Percentiles rank a stretch among this genome's conserved stretches.
These are phyloP conservation scores for Peronosclerospora sorghi DNA, from an alignment of 352 stramenopile genomes.

Conservation along the genomic window DNA sequence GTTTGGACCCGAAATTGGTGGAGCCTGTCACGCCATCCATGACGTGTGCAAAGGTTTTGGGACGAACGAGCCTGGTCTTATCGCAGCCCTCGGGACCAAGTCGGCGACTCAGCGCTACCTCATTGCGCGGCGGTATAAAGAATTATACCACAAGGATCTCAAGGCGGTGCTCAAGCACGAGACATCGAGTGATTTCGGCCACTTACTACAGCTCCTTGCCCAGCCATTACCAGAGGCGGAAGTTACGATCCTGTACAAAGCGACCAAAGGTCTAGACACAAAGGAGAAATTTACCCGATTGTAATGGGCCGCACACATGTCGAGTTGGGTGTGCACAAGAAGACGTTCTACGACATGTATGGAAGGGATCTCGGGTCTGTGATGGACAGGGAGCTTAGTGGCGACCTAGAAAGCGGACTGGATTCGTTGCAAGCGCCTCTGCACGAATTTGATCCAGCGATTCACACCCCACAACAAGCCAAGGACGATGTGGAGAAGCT, in stretches of 20 bases:
- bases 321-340: constrained; percentile 78
- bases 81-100: constrained; percentile 48
- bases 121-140: constrained; percentile 60
- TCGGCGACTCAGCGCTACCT: constrained; percentile 47
- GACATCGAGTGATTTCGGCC: constrained; percentile 50
- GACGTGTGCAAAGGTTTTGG: constrained; percentile 52
- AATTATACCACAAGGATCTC: constrained; percentile 51
- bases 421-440: constrained; percentile 45
- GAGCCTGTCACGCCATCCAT: constrained; percentile 45
- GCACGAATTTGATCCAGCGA: constrained; percentile 38
- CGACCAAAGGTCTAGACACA: constrained; percentile 48
- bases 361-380: constrained; percentile 49
- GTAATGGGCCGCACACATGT: constrained; percentile 47
- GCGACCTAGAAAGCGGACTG: constrained; percentile 67
- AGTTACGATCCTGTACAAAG: constrained; percentile 38
- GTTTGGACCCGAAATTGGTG: constrained; percentile 44
- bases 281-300: constrained; percentile 44
- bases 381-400: constrained; percentile 52
- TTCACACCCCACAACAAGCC: constrained; percentile 58
- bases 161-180: constrained; percentile 51
- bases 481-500: constrained; percentile 47
- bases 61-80: constrained; percentile 54
- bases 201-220: constrained; percentile 40
- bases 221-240: constrained; percentile 58
- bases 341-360: constrained; percentile 62